A percentile compares a stretch with the other conserved stretches of the same genome.
phyloP scores from a whole-genome alignment of 2,329 filamentous ascomycete species.

The Aspergillus sp. region DNA sequence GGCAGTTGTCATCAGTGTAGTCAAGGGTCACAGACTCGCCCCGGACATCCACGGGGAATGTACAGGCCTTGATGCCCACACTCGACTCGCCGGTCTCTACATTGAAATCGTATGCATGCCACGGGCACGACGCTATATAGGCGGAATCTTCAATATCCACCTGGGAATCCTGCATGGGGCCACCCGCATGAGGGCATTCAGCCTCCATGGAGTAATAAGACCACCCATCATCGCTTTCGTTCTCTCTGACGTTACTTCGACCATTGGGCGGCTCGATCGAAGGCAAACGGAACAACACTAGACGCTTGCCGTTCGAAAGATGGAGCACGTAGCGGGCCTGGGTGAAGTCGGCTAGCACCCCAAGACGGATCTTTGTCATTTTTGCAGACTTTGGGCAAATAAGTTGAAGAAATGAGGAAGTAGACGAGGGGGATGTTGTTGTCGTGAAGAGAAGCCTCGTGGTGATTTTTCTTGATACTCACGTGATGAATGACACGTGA shows the following conservation, averaged over 20 bases:
- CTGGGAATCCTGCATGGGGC: constrained; percentile 46
- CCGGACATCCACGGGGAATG: constrained; percentile 42
- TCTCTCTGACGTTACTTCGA: constrained; percentile 18
- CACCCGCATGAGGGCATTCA: constrained; percentile 48
- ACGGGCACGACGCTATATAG: constrained; percentile 48
- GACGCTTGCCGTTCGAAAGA: constrained; percentile 45
- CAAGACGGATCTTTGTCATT: constrained; percentile 26
- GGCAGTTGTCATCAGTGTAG: constrained; percentile 25
- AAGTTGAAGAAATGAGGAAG: background rate
- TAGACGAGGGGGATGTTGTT: background rate
- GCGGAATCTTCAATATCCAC: constrained; percentile 51
- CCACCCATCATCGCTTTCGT: constrained; percentile 41
- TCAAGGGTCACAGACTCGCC: constrained; percentile 36
- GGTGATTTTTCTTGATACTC: background rate
- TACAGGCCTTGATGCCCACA: constrained; percentile 48
- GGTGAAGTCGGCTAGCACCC: constrained; percentile 32
- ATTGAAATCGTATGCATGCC: constrained; percentile 52
- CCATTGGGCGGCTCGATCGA: constrained; percentile 34
- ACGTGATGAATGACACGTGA: background rate
- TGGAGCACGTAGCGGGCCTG: constrained; percentile 45
- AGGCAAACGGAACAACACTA: constrained; percentile 48
- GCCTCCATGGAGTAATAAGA: constrained; percentile 51
- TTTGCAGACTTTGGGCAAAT: background rate
- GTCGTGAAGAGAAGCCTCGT: background rate
- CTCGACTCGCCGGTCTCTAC: constrained; percentile 51